Percentiles rank a stretch among this genome's conserved stretches.
phyloP scores from a whole-genome alignment of 2,329 filamentous ascomycete species.

The Calonectria honghensis region DNA sequence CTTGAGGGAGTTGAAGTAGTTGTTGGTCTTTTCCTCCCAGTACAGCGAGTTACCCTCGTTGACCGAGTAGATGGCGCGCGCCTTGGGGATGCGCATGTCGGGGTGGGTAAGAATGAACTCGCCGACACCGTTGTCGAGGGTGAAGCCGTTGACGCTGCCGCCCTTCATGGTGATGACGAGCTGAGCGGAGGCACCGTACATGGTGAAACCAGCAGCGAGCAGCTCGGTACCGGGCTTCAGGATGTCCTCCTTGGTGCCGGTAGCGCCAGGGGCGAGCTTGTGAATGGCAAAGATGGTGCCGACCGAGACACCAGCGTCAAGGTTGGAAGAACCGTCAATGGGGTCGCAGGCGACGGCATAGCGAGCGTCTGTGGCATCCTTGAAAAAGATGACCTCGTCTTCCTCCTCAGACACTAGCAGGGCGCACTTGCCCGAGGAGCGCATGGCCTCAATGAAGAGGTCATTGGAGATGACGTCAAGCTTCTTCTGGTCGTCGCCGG shows the following conservation, averaged over 20 bases:
- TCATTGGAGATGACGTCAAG: constrained; percentile 99
- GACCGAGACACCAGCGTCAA: constrained; percentile 97
- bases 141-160: constrained; percentile 96
- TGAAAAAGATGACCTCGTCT: constrained; percentile 93
- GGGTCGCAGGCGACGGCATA: constrained; percentile 98
- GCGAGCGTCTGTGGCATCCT: constrained; percentile 82
- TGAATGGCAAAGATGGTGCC: constrained; percentile 98
- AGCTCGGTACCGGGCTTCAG: constrained; percentile 93
- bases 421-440: constrained; percentile 90
- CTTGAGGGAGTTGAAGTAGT: constrained; percentile 94
- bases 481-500: constrained; percentile 99
- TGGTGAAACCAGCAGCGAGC: constrained; percentile 97
- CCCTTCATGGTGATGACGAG: constrained; percentile 98
- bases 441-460: constrained; percentile 96
- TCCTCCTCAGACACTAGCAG: constrained; percentile 98
- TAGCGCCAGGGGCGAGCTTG: constrained; percentile 86
- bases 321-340: constrained; percentile 97
- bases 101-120: constrained; percentile 99
- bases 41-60: constrained; percentile 99
- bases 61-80: constrained; percentile 93
- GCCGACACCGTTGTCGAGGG: constrained; percentile 94
- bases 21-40: constrained; percentile 91
- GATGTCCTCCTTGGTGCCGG: constrained; percentile 88
- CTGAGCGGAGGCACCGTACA: constrained; percentile 98
- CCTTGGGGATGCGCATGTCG: constrained; percentile 89